Evolutionary conservation across 2,329 filamentous ascomycete genomes (phyloP), one percentile per base, ranked within the genome.

Genomic region (Lasiodiplodia theobromae): DNA sequence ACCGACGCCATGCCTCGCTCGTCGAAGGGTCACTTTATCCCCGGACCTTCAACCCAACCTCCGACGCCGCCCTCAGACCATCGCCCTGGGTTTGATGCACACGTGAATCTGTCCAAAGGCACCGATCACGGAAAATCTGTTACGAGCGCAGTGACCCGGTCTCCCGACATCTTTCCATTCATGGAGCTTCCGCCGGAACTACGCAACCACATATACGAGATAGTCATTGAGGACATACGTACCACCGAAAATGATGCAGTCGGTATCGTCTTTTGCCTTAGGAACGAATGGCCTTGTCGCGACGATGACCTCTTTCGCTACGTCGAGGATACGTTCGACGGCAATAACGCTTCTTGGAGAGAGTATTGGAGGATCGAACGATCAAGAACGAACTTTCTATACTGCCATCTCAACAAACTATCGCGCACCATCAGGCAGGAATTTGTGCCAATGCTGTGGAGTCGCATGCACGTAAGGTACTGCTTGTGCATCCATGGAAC

Each of bases 141-240:
- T 10, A 34, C 31, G 2, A 10, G 49, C 49, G 2, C 23, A 12
- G 14, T 28, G 1, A 18, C 2, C 40, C 16, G 8, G 6, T 4
- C 38, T 44, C 38, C 38, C 16, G 28, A 8, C 2, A 4, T n/a
- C 51, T 56, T 57, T 3, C 31, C 18, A 14, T 57, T 57, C n/a
- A 57, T 57, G 54, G n/a, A 38, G 12, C 18, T 57, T n/a, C 54
- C 54, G n/a, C 31, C 8, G 18, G 54, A 57, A 18, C 16, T 57
- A 3, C 54, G 54, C 16, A 38, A 23, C n/a, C 18, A 7, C 18
- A 2, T 57, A 12, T 57, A 57, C 28, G 54, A 57, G 18, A 4
- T 12, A 7, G 34, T 57, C 31, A 23, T 57, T 18, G 54, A 28
- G 4, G 25, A 28, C 28, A 54, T 12, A 12, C 1, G 25, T 3